Base-by-base conservation (phyloP, 169 alveolate genomes). In the Eimeria brunetti region DNA sequence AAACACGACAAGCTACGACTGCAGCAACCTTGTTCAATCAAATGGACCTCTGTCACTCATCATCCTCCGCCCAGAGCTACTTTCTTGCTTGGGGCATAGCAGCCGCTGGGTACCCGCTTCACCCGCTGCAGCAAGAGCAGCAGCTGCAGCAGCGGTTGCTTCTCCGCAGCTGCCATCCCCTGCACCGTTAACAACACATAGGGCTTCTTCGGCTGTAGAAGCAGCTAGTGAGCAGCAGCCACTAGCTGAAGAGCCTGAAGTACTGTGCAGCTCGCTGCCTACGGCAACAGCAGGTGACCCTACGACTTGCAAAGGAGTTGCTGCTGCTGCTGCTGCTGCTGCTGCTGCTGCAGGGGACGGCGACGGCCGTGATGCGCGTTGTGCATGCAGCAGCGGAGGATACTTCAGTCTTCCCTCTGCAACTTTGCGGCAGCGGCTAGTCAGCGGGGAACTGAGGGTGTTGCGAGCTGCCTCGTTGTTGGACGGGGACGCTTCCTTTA, bases 301-400 rank as follows among this genome's bases (percentile, higher is more conserved):
- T 46, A 20, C 46, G 38, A 5, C 36, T 24, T 7, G 64, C 36
- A 49, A 27, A 78, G 38, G 41, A 27, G 36, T 1, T 75, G 14
- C 9, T 78, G 88, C 41, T 1, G 88, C 5, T 30, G 14, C 41
- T 24, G 60, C 64, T 20, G 22, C 58, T n/a, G 64, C 64, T 78
- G 24, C 88, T 78, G 88, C 30, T 53, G 89, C 64, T 81, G 51
- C 30, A 53, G 89, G 51, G 51, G 73, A n/a, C 22, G 69, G 14
- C n/a, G 60, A 12, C 18, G 18, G 41, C 24, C 9, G 62, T 27
- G 78, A 22, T 41, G 24, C 38, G 16, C 27, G 16, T 20, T 58
- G 91, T 36, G 91, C 91, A 60, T 85, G 91, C 60, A 27, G 30
- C 67, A 85, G 81, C 80, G 44, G 64, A 69, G 91, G 80, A 3